Conservation (phyloP, 345 rosid species). For the Hypericum androsaemum region DNA sequence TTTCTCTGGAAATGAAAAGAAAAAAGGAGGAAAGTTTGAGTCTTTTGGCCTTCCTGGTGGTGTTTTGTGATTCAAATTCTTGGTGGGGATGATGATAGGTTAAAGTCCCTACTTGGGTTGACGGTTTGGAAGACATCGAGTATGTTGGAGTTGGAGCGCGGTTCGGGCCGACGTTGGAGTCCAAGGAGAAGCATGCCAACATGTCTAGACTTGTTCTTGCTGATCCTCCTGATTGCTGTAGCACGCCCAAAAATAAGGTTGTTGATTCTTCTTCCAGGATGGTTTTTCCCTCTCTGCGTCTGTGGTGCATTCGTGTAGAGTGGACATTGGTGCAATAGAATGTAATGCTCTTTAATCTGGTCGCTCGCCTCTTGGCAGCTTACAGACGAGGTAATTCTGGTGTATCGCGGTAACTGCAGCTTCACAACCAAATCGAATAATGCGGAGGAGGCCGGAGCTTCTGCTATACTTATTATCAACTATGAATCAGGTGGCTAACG, state of each 20-base stretch:
- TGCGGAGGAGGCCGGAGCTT: slow-evolving; percentile 68
- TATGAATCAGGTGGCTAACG: no score
- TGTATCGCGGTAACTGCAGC: slow-evolving; percentile 77
- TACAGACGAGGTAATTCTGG: slow-evolving; percentile 57
- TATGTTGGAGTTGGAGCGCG: slow-evolving; percentile 95
- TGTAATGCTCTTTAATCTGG: slow-evolving; percentile 11
- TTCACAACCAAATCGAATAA: slow-evolving; percentile 62
- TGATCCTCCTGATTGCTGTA: slow-evolving; percentile 81
- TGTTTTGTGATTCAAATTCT: no score
- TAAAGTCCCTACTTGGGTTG: slow-evolving; percentile 72
- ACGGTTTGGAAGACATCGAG: slow-evolving; percentile 44
- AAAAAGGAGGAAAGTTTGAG: no score
- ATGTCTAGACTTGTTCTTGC: slow-evolving; percentile 45
- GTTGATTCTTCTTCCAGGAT: neutral
- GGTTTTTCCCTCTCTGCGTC: neutral
- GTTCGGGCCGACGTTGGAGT: slow-evolving; percentile 72
- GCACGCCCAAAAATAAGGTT: slow-evolving; percentile 54
- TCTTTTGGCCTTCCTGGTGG: no score
- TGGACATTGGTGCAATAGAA: no score
- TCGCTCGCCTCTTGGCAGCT: slow-evolving; percentile 32
- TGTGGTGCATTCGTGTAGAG: no score
- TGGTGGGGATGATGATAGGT: slow-evolving; percentile 38
- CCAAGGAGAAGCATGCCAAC: slow-evolving; percentile 75
- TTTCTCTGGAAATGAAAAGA: no score
- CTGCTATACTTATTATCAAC: slow-evolving; percentile 46